These are phyloP conservation scores for Daldinia concentrica DNA, from an alignment of 495 filamentous ascomycete genomes.

Conservation along the genomic window DNA sequence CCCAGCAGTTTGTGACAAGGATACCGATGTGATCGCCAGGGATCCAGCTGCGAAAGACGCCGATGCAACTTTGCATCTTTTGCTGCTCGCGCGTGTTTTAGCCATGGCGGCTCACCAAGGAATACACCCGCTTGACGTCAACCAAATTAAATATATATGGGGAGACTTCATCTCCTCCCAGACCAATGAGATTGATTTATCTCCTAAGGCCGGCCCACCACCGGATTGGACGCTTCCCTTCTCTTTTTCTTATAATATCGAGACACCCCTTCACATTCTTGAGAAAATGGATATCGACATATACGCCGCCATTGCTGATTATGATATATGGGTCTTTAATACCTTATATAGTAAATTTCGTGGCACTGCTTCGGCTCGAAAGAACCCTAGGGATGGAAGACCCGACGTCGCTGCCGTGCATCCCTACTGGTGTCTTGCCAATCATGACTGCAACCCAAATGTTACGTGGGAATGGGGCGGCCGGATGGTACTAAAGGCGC, in stretches of 20 bases:
- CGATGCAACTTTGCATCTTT: conserved; percentile 79
- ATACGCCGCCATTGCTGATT: conserved; percentile 68
- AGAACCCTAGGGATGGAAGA: conserved; percentile 73
- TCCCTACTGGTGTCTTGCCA: conserved; percentile 72
- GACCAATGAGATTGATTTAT: conserved; percentile 59
- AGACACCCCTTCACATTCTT: conserved; percentile 82
- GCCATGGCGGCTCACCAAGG: conserved; percentile 88
- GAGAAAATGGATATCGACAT: conserved; percentile 92
- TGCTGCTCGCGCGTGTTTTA: conserved; percentile 79
- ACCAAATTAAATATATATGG: conserved; percentile 92
- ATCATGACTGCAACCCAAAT: conserved; percentile 94
- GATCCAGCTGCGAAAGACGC: conserved; percentile 77
- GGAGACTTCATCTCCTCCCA: conserved; percentile 70
- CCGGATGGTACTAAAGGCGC: conserved; percentile 73
- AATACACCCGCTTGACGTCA: conserved; percentile 81
- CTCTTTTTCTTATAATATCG: conserved; percentile 85
- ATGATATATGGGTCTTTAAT: conserved; percentile 94
- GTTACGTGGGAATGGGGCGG: conserved; percentile 94
- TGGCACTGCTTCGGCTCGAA: conserved; percentile 85
- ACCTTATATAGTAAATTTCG: conserved; percentile 94
- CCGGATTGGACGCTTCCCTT: conserved; percentile 80
- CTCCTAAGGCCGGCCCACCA: conserved; percentile 61
- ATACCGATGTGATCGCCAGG: conserved; percentile 81
- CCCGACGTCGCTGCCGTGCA: conserved; percentile 79
- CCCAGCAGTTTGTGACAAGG: conserved; percentile 83